Evolutionary conservation across 106 monocot genomes (phyloP).

Genomic region (Chionographis japonica): DNA sequence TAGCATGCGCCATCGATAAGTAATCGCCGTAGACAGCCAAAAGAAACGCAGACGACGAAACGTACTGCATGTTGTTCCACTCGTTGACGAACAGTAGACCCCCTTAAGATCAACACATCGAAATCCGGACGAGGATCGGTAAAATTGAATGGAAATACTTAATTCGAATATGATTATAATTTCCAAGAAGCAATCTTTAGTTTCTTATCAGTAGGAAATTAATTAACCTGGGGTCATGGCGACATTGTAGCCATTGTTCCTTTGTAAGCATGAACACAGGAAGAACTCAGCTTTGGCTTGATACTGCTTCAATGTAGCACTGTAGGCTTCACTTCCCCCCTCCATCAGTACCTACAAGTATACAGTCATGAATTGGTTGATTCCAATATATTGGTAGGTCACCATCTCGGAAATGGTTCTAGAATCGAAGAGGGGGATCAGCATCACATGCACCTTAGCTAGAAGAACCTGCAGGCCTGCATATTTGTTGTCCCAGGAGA

Average conservation of each 20-base stretch:
- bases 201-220: too few relatives aligned
- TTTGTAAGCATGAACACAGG: slow-evolving; percentile 79
- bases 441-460: slow-evolving; percentile 47
- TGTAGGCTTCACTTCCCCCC: slow-evolving; percentile 20
- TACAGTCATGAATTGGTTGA: not conserved
- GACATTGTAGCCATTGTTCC: slow-evolving; percentile 74
- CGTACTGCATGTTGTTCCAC: slow-evolving; percentile 91
- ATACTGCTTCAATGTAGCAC: slow-evolving; percentile 57
- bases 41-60: slow-evolving; percentile 54
- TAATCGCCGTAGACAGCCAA: slow-evolving; percentile 61
- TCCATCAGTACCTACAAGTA: slow-evolving; percentile 38
- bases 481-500: slow-evolving; percentile 98
- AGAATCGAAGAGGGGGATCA: too few relatives aligned
- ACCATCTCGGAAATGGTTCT: too few relatives aligned
- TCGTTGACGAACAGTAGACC: slow-evolving; percentile 62
- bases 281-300: slow-evolving; percentile 89
- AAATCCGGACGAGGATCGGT: too few relatives aligned
- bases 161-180: too few relatives aligned
- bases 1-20: slow-evolving; percentile 24
- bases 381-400: too few relatives aligned
- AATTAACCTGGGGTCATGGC: slow-evolving; percentile 64
- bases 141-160: too few relatives aligned
- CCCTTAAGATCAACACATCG: slow-evolving; percentile 20
- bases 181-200: too few relatives aligned
- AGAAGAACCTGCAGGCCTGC: slow-evolving; percentile 85